Base-by-base conservation (phyloP, 2,329 filamentous ascomycete genomes). In the Ambrosiella cleistominuta region DNA sequence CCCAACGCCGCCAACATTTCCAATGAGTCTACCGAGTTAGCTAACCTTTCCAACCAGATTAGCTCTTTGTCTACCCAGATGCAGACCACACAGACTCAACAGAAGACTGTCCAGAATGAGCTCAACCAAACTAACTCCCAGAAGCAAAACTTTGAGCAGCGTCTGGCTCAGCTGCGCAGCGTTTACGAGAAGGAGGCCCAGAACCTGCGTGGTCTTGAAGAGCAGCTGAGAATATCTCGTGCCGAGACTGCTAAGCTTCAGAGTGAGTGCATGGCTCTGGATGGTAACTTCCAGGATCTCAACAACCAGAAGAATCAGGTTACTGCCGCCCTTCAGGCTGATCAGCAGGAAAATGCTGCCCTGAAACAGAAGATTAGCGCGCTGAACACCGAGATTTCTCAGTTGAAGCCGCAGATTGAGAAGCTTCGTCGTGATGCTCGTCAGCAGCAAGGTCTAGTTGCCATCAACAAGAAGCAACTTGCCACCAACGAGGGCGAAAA, bases 401-500 rank as follows among this genome's bases (percentile, higher is more conserved):
- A 89, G 69, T 73, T 97, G 45, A 94, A 89, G 69, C 89, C 90
- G 38, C 84, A 91, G 63, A 81, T 98, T 56, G 93, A 98, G 68
- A 97, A 96, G 74, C 77, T 95, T 65, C 89, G 86, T 68, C 88
- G 85, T 11, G 89, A 96, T 64, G 89, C 89, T 35, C 83, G 93
- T 47, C 93, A 97, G 69, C 90, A 97, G 67, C 97, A 95, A 72
- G 93, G 93, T 15, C 76, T 97, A 63, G 91, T 95, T 37, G 90
- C 93, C 49, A 98, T 98, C 72, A 96, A 96, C 73, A 97, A 94
- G 76, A 98, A 98, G 73, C 93, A 98, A 71, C 75, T 97, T 61
- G 81, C 85, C 40, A 96, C 90, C 0, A 88, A 85, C 59, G 93
- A 98, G 69, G 80, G 80, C 53, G 91, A 97, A 68, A 81, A 87